Evolutionary conservation across 208 protist species (phyloP).

Genomic region (Naegleria gruberi): DNA sequence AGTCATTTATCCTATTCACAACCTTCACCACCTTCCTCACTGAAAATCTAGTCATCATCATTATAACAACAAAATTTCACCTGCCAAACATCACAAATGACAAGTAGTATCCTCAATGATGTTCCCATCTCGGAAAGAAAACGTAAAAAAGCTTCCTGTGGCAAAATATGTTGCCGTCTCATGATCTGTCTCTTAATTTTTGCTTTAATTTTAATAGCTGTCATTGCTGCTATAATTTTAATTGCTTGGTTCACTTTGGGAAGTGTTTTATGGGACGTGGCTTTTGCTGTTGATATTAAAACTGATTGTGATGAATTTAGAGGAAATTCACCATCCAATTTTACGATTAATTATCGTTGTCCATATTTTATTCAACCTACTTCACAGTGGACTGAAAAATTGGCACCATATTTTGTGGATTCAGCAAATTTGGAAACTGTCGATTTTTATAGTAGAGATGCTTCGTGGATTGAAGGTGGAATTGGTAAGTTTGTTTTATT

Average conservation of each 20-base stretch:
- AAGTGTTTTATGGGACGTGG: not conserved
- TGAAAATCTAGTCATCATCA: no score
- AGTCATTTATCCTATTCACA: no score
- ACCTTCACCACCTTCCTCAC: no score
- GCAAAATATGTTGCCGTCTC: not conserved
- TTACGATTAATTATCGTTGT: not conserved
- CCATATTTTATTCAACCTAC: not conserved
- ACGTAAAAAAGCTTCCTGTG: not conserved
- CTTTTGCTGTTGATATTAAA: not conserved
- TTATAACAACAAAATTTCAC: no score
- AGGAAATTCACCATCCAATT: not conserved
- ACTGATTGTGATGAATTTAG: not conserved
- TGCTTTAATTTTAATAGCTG: not conserved
- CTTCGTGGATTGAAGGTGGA: not conserved
- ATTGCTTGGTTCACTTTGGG: not conserved
- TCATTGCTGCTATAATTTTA: not conserved
- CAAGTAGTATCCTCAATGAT: no score
- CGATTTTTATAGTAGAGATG: not conserved
- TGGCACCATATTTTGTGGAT: not conserved
- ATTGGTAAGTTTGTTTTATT: not conserved
- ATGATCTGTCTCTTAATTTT: not conserved
- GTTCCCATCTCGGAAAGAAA: not conserved
- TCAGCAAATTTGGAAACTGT: not conserved
- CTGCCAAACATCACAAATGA: no score
- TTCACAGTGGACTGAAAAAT: not conserved